Conservation (phyloP, 106 monocot genomes). For the Chionographis japonica region DNA sequence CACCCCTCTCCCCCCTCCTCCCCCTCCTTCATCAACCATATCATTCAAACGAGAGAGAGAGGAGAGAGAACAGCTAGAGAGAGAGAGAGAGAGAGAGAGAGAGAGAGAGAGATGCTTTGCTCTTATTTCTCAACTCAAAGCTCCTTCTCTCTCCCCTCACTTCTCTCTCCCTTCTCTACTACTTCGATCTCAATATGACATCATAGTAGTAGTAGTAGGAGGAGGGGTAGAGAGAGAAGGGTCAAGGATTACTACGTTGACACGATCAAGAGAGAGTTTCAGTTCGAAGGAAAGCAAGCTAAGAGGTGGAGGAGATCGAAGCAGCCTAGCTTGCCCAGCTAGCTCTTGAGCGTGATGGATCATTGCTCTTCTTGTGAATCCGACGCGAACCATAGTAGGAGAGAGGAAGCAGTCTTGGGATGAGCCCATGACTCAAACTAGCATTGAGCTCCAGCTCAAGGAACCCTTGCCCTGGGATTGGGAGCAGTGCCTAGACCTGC, state of each 20-base stretch:
- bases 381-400: constrained; percentile 27
- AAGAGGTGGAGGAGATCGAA: constrained; percentile 1
- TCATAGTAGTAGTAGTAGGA: too few species aligned
- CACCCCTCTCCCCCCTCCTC: neutral
- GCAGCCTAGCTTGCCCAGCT: constrained; percentile 28
- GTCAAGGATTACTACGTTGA: constrained; percentile 9
- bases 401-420: constrained; percentile 56
- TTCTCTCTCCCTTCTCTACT: neutral
- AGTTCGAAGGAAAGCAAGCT: constrained; percentile 7
- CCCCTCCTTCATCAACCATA: constrained; percentile 34
- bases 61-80: too few species aligned
- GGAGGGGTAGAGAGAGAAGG: neutral
- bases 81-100: too few species aligned
- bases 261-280: constrained; percentile 3
- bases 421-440: constrained; percentile 25
- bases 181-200: too few species aligned
- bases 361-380: constrained; percentile 37
- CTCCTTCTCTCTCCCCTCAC: neutral
- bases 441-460: constrained; percentile 54
- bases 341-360: constrained; percentile 1
- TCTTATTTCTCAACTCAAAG: too few species aligned
- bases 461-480: constrained; percentile 64
- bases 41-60: constrained; percentile 20
- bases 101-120: too few species aligned
- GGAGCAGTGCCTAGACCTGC: constrained; percentile 77